A percentile compares a stretch with the other conserved stretches of the same genome.
Evolutionary conservation across 2,329 filamentous ascomycete species (phyloP).

Genomic region (Tolypocladium guangdongense): DNA sequence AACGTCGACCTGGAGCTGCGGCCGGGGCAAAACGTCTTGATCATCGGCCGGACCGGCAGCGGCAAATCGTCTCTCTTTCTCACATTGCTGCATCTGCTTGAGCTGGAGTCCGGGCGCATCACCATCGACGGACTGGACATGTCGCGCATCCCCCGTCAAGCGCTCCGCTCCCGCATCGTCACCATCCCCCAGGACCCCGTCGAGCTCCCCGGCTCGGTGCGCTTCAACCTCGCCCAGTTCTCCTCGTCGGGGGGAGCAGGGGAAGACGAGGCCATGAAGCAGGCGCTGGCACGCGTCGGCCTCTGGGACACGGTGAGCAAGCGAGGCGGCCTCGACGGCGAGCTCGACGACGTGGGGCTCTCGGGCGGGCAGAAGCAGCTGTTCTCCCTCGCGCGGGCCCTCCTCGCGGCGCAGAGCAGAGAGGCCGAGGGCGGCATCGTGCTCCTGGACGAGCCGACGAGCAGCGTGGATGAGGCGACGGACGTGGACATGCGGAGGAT

Average conservation of each 20-base stretch:
- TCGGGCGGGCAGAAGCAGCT: constrained; percentile 51
- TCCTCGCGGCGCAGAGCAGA: constrained; percentile 22
- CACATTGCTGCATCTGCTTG: constrained; percentile 26
- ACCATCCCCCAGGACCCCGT: constrained; percentile 40
- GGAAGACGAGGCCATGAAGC: neutral
- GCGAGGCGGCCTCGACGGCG: constrained; percentile 14
- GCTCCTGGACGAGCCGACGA: neutral
- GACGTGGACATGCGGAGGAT: neutral
- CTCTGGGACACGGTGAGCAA: constrained; percentile 16
- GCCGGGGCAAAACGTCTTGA: constrained; percentile 14
- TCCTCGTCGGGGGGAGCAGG: constrained; percentile 4
- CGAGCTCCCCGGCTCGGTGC: constrained; percentile 28
- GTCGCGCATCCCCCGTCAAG: constrained; percentile 22
- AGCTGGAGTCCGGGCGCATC: constrained; percentile 15
- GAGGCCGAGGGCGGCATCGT: neutral
- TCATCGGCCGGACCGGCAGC: constrained; percentile 21
- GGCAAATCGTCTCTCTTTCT: constrained; percentile 32
- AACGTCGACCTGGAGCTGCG: constrained; percentile 7
- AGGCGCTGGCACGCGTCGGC: constrained; percentile 17
- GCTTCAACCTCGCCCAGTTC: constrained; percentile 28
- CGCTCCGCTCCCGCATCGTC: constrained; percentile 34
- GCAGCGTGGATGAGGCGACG: neutral
- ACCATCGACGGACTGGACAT: constrained; percentile 29
- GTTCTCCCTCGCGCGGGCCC: constrained; percentile 47
- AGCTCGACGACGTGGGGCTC: constrained; percentile 32